phyloP scores from a whole-genome alignment of 345 rosid genomes.

The Sapria himalayana region DNA sequence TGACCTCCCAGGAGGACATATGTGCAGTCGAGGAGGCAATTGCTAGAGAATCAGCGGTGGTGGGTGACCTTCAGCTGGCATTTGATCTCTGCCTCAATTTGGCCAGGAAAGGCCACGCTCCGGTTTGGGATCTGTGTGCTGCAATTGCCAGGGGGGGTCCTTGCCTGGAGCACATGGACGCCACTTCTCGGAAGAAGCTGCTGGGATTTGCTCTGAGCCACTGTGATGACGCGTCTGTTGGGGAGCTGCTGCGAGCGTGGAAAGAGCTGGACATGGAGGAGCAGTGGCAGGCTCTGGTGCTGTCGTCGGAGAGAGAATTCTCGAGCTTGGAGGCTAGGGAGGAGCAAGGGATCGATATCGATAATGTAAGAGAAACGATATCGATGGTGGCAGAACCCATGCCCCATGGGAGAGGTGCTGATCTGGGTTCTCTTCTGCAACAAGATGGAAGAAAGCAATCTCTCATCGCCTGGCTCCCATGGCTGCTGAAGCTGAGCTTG shows the following conservation, averaged over 20 bases:
- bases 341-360: constrained; percentile 25
- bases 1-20: constrained; percentile 54
- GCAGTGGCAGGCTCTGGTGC: constrained; percentile 49
- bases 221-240: constrained; percentile 81
- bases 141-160: constrained; percentile 98
- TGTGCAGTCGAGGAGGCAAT: constrained; percentile 84
- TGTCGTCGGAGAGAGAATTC: constrained; percentile 31
- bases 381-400: constrained; percentile 40
- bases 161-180: constrained; percentile 73
- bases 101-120: constrained; percentile 80
- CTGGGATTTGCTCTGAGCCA: constrained; percentile 86
- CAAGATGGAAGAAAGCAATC: constrained; percentile 61
- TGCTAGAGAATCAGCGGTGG: constrained; percentile 97
- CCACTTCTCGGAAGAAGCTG: constrained; percentile 53
- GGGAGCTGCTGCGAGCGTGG: constrained; percentile 91
- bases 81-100: constrained; percentile 77
- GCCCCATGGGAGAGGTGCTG: constrained; percentile 25
- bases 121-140: constrained; percentile 88
- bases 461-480: constrained; percentile 70
- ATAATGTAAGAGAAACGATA: constrained; percentile 25
- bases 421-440: constrained; percentile 36
- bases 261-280: constrained; percentile 86
- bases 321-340: constrained; percentile 17
- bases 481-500: constrained; percentile 64
- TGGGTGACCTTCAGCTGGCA: constrained; percentile 92